These are phyloP conservation scores for Sanghuangporus sanghuang DNA, from an alignment of 1,284 basidiomycete species.

Conservation along the genomic window DNA sequence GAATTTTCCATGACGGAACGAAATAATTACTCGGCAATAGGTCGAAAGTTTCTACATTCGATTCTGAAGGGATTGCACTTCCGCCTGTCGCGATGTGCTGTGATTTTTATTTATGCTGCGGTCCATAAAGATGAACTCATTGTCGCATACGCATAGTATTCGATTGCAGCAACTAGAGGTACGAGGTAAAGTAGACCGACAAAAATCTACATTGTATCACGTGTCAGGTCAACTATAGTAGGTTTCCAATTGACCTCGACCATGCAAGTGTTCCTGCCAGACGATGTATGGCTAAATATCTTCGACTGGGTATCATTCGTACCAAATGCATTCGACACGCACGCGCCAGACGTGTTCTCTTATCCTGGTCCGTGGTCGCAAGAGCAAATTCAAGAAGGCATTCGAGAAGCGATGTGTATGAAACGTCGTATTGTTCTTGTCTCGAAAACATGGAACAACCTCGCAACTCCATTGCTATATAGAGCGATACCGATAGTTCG, in stretches of 20 bases:
- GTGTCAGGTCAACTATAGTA: no score
- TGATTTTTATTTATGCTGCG: no score
- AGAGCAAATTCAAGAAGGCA: conserved; percentile 11
- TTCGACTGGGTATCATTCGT: conserved; percentile 29
- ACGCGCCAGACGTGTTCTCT: conserved; percentile 23
- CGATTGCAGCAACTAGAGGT: no score
- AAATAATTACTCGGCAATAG: no score
- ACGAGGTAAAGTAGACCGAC: background rate
- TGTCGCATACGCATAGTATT: no score
- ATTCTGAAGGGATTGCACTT: no score
- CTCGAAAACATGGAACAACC: conserved; percentile 33
- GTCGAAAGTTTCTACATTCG: no score
- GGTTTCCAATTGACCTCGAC: background rate
- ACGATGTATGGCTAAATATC: conserved; percentile 33
- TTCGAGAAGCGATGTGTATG: conserved; percentile 26
- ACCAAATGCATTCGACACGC: conserved; percentile 24
- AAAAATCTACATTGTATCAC: no score
- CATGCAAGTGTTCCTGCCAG: conserved; percentile 24
- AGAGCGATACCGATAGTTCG: background rate
- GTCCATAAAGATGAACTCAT: no score
- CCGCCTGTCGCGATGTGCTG: no score
- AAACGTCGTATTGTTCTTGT: conserved; percentile 33
- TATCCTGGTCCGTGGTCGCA: conserved; percentile 12
- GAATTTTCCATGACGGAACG: no score
- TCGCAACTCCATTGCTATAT: conserved; percentile 31